phyloP scores from a whole-genome alignment of 1,284 basidiomycete genomes.

The Tranzscheliella williamsii region DNA sequence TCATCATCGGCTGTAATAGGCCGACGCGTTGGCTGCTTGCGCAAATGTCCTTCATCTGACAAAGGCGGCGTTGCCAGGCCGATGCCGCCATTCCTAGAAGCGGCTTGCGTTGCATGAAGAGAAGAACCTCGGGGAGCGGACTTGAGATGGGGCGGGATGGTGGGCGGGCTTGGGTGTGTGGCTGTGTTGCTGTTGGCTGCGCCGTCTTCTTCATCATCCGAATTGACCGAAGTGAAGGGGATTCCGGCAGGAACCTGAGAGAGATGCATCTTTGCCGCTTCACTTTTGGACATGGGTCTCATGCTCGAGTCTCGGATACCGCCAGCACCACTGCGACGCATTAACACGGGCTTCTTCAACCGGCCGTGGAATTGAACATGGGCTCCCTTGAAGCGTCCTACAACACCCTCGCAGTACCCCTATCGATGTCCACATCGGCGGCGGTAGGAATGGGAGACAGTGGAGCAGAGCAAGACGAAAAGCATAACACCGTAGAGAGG shows the following conservation, averaged over 20 bases:
- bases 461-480: neutral
- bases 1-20: conserved; percentile 20
- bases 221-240: conserved; percentile 49
- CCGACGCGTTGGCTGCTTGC: conserved; percentile 10
- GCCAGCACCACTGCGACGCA: conserved; percentile 53
- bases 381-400: conserved; percentile 74
- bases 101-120: conserved; percentile 9
- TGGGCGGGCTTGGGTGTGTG: no score
- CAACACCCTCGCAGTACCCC: conserved; percentile 87
- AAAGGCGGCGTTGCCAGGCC: conserved; percentile 50
- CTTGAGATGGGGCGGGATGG: neutral
- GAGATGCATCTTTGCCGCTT: conserved; percentile 42
- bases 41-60: conserved; percentile 51
- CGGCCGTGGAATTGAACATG: conserved; percentile 75
- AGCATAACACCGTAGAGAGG: neutral
- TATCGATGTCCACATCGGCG: conserved; percentile 59
- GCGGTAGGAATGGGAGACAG: neutral
- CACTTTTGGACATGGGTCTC: conserved; percentile 50
- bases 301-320: conserved; percentile 44
- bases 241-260: conserved; percentile 46
- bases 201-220: conserved; percentile 45
- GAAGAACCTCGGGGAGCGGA: conserved; percentile 18
- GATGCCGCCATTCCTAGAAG: conserved; percentile 1
- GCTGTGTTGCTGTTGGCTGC: no score
- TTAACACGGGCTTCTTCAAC: conserved; percentile 73